Evolutionary conservation across 257 asterid species (phyloP).

Genomic region (Solanum microdontum): DNA sequence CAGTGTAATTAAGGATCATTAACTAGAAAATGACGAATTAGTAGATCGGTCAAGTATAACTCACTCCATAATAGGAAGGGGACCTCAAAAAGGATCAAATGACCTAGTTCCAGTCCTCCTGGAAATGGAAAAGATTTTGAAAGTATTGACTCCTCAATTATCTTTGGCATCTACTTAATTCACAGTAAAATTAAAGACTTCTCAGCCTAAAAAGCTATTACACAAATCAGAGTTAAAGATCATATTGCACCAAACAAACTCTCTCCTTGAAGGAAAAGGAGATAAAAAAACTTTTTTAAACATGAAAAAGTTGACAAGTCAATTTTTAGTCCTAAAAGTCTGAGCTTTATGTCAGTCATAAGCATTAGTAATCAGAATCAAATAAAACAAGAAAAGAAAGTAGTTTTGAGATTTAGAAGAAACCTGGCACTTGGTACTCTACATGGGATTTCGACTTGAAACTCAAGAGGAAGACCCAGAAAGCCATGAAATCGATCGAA

Average conservation of each 20-base stretch:
- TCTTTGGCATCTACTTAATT: background rate
- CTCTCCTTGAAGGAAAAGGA: too few relatives aligned
- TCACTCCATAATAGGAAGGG: background rate
- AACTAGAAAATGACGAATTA: background rate
- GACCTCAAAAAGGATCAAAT: background rate
- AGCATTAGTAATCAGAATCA: background rate
- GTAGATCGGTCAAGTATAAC: background rate
- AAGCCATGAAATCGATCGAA: constrained; percentile 91
- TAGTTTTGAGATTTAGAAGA: background rate
- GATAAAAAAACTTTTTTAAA: background rate
- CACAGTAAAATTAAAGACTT: too few relatives aligned
- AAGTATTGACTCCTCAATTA: background rate
- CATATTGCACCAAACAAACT: too few relatives aligned
- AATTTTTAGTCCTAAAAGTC: background rate
- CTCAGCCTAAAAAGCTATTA: background rate
- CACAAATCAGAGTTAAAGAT: background rate
- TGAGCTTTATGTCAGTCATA: background rate
- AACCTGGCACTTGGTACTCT: constrained; percentile 97
- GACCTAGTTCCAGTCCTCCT: background rate
- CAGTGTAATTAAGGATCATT: background rate
- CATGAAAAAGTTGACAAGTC: background rate
- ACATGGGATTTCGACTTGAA: constrained; percentile 73
- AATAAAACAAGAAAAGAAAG: background rate
- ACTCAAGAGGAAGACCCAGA: constrained; percentile 89
- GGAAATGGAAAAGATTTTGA: background rate